phyloP scores from a whole-genome alignment of 1,284 basidiomycete species.

The Ustilago xerochloae region DNA sequence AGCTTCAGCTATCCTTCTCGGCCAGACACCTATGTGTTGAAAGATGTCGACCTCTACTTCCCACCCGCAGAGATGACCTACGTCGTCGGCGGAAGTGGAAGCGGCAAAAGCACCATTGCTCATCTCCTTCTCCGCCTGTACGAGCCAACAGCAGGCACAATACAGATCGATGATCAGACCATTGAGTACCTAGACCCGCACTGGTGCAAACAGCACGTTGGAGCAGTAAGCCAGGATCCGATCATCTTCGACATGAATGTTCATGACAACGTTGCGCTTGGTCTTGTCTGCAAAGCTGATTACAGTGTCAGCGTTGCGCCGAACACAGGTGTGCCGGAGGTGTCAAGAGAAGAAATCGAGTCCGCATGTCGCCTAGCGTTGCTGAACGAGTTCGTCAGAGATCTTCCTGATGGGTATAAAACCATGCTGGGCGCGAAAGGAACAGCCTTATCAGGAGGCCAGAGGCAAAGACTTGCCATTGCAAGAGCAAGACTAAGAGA shows the following conservation, averaged over 20 bases:
- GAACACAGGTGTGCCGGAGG: slow-evolving; percentile 41
- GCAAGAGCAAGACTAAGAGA: slow-evolving; percentile 87
- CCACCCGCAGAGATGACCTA: slow-evolving; percentile 88
- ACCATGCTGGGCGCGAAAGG: slow-evolving; percentile 79
- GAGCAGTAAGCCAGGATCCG: slow-evolving; percentile 80
- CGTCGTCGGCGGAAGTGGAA: slow-evolving; percentile 89
- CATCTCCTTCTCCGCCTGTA: slow-evolving; percentile 85
- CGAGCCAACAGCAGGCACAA: slow-evolving; percentile 68
- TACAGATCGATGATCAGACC: slow-evolving; percentile 85
- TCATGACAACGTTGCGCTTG: slow-evolving; percentile 89
- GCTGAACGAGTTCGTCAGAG: slow-evolving; percentile 86
- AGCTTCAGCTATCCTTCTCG: slow-evolving; percentile 89
- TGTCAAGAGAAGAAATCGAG: slow-evolving; percentile 76
- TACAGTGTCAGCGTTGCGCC: background rate
- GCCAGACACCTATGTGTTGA: slow-evolving; percentile 75
- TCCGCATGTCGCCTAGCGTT: slow-evolving; percentile 85
- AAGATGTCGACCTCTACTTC: slow-evolving; percentile 77
- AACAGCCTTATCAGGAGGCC: slow-evolving; percentile 86
- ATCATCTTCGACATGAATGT: slow-evolving; percentile 84
- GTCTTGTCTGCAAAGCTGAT: slow-evolving; percentile 69
- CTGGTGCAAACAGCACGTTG: slow-evolving; percentile 80
- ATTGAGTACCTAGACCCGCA: slow-evolving; percentile 77
- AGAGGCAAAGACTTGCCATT: slow-evolving; percentile 90
- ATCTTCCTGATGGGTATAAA: slow-evolving; percentile 87
- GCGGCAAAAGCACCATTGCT: slow-evolving; percentile 91